Evolutionary conservation across 2,329 filamentous ascomycete species (phyloP), one percentile per base, ranked within the genome.

Genomic region (Volutella citrinella): DNA sequence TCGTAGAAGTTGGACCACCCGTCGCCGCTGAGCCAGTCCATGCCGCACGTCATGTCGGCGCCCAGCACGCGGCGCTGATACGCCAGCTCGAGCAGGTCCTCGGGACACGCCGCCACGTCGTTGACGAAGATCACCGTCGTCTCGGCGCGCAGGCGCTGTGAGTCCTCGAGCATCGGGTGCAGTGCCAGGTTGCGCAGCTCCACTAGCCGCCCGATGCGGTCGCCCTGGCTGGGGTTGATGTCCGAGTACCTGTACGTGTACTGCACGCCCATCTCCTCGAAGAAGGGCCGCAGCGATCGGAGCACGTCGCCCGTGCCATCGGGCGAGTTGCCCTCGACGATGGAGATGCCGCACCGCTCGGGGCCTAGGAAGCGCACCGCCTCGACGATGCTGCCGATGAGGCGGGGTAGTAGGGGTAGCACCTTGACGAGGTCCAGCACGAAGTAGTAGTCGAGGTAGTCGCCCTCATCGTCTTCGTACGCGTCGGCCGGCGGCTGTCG

Each of bases 31-130:
- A 62, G 68, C 74, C 76, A 81, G 51, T 81, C 76, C 65, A 81
- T 71, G 6, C 62, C 73, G 45, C 76, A 82, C 0, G 68, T 70
- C 69, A 78, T 77, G 48, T 74, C 68, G 7, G 74, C 76, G 3
- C 51, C 54, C 22, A 72, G 70, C 4, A 43, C 44, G 6, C 39
- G 45, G 17, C 62, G 66, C 51, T 80, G 74, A 42, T 72, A 62
- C 2, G 69, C 46, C 2, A 80, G 58, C 51, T 80, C 77, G 5
- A 82, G 60, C 12, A 81, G 65, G 42, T 81, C 76, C 23, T 79
- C 73, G 7, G 61, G 25, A 38, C 74, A 78, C 6, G 61, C 54
- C 4, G 69, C 68, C 10, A 79, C 69, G 42, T 78, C 71, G 52
- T 78, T 75, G 28, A 78, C 48, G 40, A 77, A 77, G 10, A 77